Conservation (phyloP, 768 basidiomycete species). For the Coprinellus micaceus region DNA sequence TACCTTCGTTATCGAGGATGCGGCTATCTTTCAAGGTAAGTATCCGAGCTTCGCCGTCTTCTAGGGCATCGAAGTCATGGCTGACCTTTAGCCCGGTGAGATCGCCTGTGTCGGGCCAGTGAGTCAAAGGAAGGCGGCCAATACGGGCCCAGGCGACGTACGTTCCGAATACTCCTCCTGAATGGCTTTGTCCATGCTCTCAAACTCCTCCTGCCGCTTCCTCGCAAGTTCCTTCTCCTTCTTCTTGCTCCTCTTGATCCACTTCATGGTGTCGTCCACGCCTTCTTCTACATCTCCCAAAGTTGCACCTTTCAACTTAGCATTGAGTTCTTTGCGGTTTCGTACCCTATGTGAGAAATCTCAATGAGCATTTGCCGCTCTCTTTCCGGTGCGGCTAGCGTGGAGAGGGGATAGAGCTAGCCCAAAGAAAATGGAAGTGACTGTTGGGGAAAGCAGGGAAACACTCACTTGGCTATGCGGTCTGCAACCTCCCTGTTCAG, state of each 20-base stretch:
- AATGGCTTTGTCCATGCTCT: conserved; percentile 75
- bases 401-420: conserved; percentile 32
- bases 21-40: conserved; percentile 96
- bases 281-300: conserved; percentile 84
- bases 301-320: conserved; percentile 88
- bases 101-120: conserved; percentile 54
- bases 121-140: not conserved
- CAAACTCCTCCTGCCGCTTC: conserved; percentile 78
- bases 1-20: conserved; percentile 93
- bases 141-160: conserved; percentile 33
- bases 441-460: conserved; percentile 24
- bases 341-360: conserved; percentile 67
- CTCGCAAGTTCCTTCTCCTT: conserved; percentile 83
- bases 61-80: conserved; percentile 90
- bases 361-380: conserved; percentile 36
- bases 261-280: conserved; percentile 76
- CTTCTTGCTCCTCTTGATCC: conserved; percentile 92
- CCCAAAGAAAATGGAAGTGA: conserved; percentile 46
- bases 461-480: conserved; percentile 84
- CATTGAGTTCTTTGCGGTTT: conserved; percentile 89
- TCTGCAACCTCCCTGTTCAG: conserved; percentile 62
- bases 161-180: conserved; percentile 85
- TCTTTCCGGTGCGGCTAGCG: conserved; percentile 22
- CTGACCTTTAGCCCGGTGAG: conserved; percentile 91
- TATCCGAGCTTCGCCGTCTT: conserved; percentile 92